These are phyloP conservation scores for Pulveroboletus ravenelii DNA, from an alignment of 768 basidiomycete species.

Conservation along the genomic window DNA sequence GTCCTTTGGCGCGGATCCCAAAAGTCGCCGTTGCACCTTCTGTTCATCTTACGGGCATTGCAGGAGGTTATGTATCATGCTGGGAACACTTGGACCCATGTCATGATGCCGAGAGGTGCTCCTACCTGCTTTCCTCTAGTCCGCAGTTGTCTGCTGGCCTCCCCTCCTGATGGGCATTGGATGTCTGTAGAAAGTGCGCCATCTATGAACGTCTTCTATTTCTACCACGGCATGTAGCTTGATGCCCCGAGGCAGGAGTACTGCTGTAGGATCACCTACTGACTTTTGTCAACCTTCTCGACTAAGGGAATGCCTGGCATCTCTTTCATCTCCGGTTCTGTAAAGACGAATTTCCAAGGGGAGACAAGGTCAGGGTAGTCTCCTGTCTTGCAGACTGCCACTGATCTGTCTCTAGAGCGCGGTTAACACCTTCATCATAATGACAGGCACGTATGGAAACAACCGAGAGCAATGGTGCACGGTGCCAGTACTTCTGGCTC, in stretches of 20 bases:
- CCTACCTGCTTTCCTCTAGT: slow-evolving; percentile 6
- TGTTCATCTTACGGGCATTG: slow-evolving; percentile 9
- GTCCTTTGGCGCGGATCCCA: slow-evolving; percentile 4
- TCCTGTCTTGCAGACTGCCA: slow-evolving; percentile 17
- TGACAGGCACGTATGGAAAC: slow-evolving; percentile 10
- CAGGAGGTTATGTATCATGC: slow-evolving; percentile 8
- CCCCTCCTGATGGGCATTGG: slow-evolving; percentile 12
- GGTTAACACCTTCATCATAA: slow-evolving; percentile 11
- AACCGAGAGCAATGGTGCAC: slow-evolving; percentile 8
- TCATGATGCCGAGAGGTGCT: slow-evolving; percentile 2
- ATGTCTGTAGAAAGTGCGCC: slow-evolving; percentile 6
- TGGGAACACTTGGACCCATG: background rate
- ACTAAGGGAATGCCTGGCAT: slow-evolving; percentile 5
- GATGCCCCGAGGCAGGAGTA: slow-evolving; percentile 12
- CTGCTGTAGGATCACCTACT: slow-evolving; percentile 9
- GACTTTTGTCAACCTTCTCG: slow-evolving; percentile 1
- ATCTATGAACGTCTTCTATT: slow-evolving; percentile 19
- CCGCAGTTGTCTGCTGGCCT: slow-evolving; percentile 9
- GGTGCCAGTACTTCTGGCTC: slow-evolving; percentile 5
- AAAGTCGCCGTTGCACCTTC: slow-evolving; percentile 3
- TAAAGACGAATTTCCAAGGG: slow-evolving; percentile 14
- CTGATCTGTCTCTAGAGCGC: slow-evolving; percentile 9
- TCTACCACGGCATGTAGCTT: slow-evolving; percentile 20
- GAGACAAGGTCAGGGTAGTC: slow-evolving; percentile 9
- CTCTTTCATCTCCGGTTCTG: slow-evolving; percentile 24